phyloP scores from a whole-genome alignment of 495 filamentous ascomycete species.

The Podospora didyma region DNA sequence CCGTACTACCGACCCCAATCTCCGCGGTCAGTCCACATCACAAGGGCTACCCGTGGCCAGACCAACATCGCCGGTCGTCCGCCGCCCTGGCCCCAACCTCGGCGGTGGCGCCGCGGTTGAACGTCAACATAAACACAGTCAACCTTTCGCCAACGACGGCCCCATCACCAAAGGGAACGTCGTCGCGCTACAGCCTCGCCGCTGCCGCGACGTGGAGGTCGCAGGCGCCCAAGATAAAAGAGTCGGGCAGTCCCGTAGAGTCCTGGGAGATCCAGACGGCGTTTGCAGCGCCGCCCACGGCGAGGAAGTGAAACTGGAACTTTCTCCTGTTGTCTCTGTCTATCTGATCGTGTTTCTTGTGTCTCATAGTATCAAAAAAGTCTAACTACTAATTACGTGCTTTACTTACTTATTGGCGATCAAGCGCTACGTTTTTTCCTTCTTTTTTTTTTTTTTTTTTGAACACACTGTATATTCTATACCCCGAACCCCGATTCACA shows the following conservation, averaged over 20 bases:
- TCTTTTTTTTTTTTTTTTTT: neutral
- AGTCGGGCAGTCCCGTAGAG: conserved; percentile 25
- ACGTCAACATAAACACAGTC: conserved; percentile 1
- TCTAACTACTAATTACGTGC: too few relatives aligned
- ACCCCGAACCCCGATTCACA: neutral
- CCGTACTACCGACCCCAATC: conserved; percentile 19
- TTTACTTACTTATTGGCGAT: neutral
- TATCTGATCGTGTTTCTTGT: neutral
- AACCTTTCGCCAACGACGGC: conserved; percentile 11
- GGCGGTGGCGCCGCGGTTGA: neutral
- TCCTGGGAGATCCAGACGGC: conserved; percentile 23
- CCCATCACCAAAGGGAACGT: neutral
- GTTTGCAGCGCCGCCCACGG: conserved; percentile 23
- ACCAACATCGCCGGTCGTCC: conserved; percentile 12
- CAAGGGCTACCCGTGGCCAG: conserved; percentile 21
- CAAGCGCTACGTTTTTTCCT: neutral
- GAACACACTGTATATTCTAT: neutral
- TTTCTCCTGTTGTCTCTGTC: neutral
- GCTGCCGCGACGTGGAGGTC: neutral
- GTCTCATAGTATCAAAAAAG: too few relatives aligned
- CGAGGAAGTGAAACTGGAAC: too few relatives aligned
- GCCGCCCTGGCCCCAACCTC: neutral
- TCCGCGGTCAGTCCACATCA: conserved; percentile 32
- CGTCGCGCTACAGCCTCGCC: neutral
- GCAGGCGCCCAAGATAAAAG: neutral